Evolutionary conservation across 2,329 filamentous ascomycete species (phyloP), one percentile per base, ranked within the genome.

Genomic region (Didymella pinodella): DNA sequence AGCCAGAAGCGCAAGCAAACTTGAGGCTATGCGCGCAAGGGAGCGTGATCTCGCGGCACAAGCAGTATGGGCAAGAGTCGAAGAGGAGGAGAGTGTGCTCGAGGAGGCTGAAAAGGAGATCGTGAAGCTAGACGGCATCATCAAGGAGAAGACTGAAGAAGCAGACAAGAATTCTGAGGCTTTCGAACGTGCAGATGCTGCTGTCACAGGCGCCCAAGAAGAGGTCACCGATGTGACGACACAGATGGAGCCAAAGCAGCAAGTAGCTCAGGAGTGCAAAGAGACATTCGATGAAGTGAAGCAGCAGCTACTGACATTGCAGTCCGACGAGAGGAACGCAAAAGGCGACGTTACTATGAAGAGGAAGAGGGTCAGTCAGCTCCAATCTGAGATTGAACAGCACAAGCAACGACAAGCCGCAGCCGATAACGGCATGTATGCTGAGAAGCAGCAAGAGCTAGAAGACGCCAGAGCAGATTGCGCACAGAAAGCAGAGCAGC

Each of bases 31-130:
- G 66, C 84, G 87, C 34, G 80, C 83, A 20, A 86, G 86, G 57
- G 83, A 87, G 46, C 82, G 82, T 32, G 81, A 85, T 25, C 81
- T 90, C 44, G 79, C 83, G 43, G 82, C 85, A 18, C 90, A 96
- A 78, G 81, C 92, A 62, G 88, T 90, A n/a, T 99, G 95, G 95
- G 86, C 88, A 25, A 91, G 96, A 71, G 93, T 98, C 1, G 85
- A 88, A 48, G 88, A 92, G 55, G 84, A 91, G 74, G 94, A 98
- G 76, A 79, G 76, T 34, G 67, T 65, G 10, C 59, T 81, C 7
- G 68, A 65, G 6, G 56, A 69, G 7, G 66, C 65, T 4, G 64
- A 76, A 2, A 40, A 54, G 3, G 68, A 74, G 16, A 65, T 82
- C 2, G 59, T 53, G 7, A 47, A 62, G 34, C 70, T 77, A 1